Percentiles rank a stretch among this genome's conserved stretches.
Conservation (phyloP, 106 monocot genomes). For the Phalaenopsis equestris region DNA sequence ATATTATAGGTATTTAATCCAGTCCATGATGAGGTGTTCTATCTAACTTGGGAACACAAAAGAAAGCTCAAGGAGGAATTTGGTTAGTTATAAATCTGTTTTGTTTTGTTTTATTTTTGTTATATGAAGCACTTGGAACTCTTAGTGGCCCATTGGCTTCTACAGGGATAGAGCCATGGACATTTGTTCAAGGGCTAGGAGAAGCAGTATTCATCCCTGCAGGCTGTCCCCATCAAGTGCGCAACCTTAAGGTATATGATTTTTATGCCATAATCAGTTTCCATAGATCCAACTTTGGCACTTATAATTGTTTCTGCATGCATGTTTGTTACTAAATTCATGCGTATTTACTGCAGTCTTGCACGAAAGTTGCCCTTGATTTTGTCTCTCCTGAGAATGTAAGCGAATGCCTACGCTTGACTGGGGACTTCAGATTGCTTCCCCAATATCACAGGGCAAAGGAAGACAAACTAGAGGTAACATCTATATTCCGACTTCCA, state of each 20-base stretch:
- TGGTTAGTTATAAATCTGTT: conserved; percentile 32
- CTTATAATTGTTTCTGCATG: neutral
- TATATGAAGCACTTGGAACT: neutral
- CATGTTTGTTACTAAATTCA: neutral
- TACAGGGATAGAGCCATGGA: conserved; percentile 10
- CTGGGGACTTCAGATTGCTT: conserved; percentile 58
- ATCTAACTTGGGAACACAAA: conserved; percentile 64
- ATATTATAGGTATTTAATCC: conserved; percentile 68
- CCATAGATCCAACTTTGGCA: neutral
- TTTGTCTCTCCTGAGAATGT: conserved; percentile 82
- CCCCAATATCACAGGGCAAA: conserved; percentile 55
- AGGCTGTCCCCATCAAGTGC: conserved; percentile 9
- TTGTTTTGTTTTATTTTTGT: neutral
- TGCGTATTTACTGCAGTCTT: conserved; percentile 36
- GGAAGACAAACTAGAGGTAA: conserved; percentile 80
- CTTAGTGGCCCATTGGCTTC: neutral
- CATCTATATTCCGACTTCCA: neutral
- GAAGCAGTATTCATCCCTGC: conserved; percentile 9
- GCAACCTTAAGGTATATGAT: conserved; percentile 9
- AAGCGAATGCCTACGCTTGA: conserved; percentile 34
- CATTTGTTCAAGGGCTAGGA: conserved; percentile 8
- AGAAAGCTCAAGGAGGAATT: conserved; percentile 77
- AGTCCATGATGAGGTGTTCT: conserved; percentile 83
- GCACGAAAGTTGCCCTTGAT: conserved; percentile 73
- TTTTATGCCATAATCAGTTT: neutral